Conservation (phyloP, 2,329 filamentous ascomycete genomes). For the Trichothecium sympodiale region DNA sequence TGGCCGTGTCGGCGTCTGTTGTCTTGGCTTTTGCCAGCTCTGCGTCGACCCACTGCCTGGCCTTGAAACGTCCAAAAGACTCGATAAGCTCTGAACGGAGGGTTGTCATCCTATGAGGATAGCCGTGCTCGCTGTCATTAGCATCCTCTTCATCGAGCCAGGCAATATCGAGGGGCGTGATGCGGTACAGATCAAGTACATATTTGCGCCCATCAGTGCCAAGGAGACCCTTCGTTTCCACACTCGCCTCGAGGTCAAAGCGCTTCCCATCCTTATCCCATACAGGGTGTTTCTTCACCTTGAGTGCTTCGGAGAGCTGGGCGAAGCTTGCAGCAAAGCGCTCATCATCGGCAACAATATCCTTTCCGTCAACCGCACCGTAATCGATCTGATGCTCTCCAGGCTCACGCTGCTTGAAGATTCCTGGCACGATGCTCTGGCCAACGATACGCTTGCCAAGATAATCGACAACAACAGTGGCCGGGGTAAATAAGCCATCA, state of each 20-base stretch:
- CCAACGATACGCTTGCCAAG: constrained; percentile 94
- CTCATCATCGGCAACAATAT: constrained; percentile 83
- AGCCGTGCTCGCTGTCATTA: constrained; percentile 40
- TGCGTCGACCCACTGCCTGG: constrained; percentile 77
- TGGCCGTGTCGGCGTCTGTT: constrained; percentile 14
- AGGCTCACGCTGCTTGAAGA: constrained; percentile 96
- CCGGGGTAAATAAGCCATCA: constrained; percentile 84
- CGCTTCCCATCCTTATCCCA: constrained; percentile 94
- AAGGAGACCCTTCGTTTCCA: constrained; percentile 95
- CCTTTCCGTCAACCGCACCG: constrained; percentile 93
- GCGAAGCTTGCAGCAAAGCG: constrained; percentile 76
- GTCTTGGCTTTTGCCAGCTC: constrained; percentile 47
- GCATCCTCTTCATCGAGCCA: constrained; percentile 73
- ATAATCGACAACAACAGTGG: constrained; percentile 94
- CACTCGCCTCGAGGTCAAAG: constrained; percentile 86
- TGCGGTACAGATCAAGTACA: constrained; percentile 89
- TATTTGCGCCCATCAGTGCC: constrained; percentile 96
- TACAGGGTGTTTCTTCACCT: constrained; percentile 87
- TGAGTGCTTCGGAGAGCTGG: constrained; percentile 81
- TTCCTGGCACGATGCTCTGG: constrained; percentile 95
- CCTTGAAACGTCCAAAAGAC: constrained; percentile 69
- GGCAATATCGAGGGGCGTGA: constrained; percentile 79
- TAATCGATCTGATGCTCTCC: constrained; percentile 99
- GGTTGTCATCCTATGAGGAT: constrained; percentile 95
- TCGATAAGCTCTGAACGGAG: constrained; percentile 85